Evolutionary conservation across 2,329 filamentous ascomycete genomes (phyloP).

Genomic region (Penicillium janthinellum): DNA sequence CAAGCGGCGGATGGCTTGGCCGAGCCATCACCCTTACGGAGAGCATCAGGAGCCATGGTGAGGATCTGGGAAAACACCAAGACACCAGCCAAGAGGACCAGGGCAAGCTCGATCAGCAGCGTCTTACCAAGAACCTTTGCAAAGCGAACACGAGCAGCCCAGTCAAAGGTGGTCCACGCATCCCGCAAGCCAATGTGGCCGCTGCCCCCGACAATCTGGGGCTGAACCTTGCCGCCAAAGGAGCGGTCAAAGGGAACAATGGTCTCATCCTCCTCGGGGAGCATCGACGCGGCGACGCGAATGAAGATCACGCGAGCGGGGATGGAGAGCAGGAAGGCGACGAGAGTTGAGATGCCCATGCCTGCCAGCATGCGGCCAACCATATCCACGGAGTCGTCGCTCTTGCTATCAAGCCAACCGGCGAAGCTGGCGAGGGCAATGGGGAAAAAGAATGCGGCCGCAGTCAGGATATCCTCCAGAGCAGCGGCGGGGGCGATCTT

Average conservation of each 20-base stretch:
- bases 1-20: not conserved
- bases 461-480: constrained; percentile 61
- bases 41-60: constrained; percentile 32
- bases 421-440: constrained; percentile 54
- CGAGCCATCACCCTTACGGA: not conserved
- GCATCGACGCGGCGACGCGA: constrained; percentile 83
- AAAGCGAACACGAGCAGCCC: constrained; percentile 70
- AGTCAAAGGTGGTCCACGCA: constrained; percentile 78
- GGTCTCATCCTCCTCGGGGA: constrained; percentile 77
- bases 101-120: constrained; percentile 56
- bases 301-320: constrained; percentile 75
- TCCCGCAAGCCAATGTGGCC: constrained; percentile 72
- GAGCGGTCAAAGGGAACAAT: constrained; percentile 90
- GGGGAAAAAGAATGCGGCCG: constrained; percentile 45
- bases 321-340: constrained; percentile 67
- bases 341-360: constrained; percentile 47
- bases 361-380: constrained; percentile 34
- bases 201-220: constrained; percentile 71
- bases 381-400: constrained; percentile 39
- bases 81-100: constrained; percentile 51
- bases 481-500: constrained; percentile 70
- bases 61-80: constrained; percentile 57
- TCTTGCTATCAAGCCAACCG: constrained; percentile 36
- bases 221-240: constrained; percentile 74
- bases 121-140: constrained; percentile 76